Evolutionary conservation across 176 grass and related monocot species (phyloP).

Genomic region (Rhipidocladum racemiflorum): DNA sequence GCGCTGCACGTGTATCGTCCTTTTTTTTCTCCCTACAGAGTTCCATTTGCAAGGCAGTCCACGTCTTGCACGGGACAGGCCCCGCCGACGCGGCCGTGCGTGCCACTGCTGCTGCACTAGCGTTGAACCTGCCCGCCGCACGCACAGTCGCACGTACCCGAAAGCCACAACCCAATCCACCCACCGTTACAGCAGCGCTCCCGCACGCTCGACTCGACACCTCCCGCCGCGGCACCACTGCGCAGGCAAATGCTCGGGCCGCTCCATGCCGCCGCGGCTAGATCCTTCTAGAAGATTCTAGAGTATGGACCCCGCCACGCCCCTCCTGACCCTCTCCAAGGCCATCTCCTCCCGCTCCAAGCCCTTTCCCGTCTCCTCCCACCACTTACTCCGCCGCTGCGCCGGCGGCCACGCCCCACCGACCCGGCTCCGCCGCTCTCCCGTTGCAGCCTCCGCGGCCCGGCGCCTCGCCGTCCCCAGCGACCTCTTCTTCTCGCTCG

Average conservation of each 20-base stretch:
- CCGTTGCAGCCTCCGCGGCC: conserved; percentile 11
- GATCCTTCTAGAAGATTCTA: conserved; percentile 3
- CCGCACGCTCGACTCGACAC: neutral
- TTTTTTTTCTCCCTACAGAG: too few relatives aligned
- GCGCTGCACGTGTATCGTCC: too few relatives aligned
- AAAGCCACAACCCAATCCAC: neutral
- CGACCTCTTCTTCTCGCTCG: conserved; percentile 62
- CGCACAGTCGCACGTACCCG: neutral
- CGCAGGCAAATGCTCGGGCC: conserved; percentile 12
- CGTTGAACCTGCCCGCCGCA: neutral
- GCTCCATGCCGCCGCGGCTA: neutral
- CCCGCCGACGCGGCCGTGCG: too few relatives aligned
- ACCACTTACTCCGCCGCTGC: conserved; percentile 44
- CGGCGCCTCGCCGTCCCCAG: conserved; percentile 14
- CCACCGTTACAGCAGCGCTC: neutral
- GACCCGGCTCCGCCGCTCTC: conserved; percentile 5
- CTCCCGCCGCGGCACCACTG: neutral
- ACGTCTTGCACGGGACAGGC: too few relatives aligned
- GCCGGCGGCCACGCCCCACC: neutral
- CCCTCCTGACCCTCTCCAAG: conserved; percentile 76
- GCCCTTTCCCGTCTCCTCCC: conserved; percentile 31
- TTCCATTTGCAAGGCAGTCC: too few relatives aligned
- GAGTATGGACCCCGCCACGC: conserved; percentile 63
- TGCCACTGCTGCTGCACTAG: neutral
- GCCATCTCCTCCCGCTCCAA: conserved; percentile 46